Evolutionary conservation across 2,329 filamentous ascomycete species (phyloP).

Genomic region (Fusarium decemcellulare): DNA sequence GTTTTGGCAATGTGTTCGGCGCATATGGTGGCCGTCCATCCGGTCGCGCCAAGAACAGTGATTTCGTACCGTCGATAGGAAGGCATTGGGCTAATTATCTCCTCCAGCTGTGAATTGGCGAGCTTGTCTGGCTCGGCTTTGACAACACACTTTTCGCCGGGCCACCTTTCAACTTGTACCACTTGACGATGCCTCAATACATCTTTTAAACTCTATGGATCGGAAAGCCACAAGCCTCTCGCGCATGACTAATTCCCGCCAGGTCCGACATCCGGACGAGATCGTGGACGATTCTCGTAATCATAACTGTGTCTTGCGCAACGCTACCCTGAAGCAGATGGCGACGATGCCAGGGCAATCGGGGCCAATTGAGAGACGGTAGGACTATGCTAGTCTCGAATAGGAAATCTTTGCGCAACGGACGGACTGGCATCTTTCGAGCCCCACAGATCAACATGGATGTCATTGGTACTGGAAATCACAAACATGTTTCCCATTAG

Average conservation of each 20-base stretch:
- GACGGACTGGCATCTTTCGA: neutral
- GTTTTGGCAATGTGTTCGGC: neutral
- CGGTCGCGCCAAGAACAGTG: neutral
- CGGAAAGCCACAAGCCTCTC: no score
- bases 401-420: neutral
- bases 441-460: neutral
- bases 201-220: neutral
- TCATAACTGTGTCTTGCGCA: neutral
- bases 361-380: neutral
- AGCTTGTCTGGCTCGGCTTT: no score
- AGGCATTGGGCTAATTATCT: neutral
- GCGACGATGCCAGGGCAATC: neutral
- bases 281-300: neutral
- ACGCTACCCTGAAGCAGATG: constrained; percentile 1
- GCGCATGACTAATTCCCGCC: neutral
- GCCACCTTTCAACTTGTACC: neutral
- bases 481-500: no score
- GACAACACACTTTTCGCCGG: no score
- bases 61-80: neutral
- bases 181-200: neutral
- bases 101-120: neutral
- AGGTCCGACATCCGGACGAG: no score
- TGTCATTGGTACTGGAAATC: no score
- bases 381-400: neutral
- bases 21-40: constrained; percentile 1